Evolutionary conservation across 2,329 filamentous ascomycete species (phyloP).

Genomic region (Aspergillus niger): DNA sequence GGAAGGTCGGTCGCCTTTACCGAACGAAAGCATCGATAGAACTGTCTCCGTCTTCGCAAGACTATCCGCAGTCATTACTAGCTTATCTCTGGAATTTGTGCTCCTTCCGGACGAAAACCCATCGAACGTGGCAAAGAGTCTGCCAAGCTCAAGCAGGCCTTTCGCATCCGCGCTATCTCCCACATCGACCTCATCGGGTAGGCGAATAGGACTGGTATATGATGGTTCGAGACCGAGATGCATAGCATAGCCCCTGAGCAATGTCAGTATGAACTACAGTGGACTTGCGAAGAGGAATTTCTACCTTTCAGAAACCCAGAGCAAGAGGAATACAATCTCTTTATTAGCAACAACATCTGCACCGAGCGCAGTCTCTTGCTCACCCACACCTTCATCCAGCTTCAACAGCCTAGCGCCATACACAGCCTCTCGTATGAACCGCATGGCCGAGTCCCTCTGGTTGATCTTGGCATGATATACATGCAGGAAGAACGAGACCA

Average conservation of each 20-base stretch:
- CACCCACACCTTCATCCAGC: slow-evolving; percentile 19
- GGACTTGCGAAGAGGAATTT: neutral
- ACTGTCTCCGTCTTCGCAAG: slow-evolving; percentile 26
- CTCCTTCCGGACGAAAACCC: slow-evolving; percentile 17
- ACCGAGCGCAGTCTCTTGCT: neutral
- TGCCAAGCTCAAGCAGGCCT: slow-evolving; percentile 28
- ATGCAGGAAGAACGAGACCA: slow-evolving; percentile 36
- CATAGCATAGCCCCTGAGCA: slow-evolving; percentile 33
- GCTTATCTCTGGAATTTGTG: neutral
- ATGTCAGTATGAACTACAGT: neutral
- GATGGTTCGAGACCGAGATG: slow-evolving; percentile 33
- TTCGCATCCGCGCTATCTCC: slow-evolving; percentile 22
- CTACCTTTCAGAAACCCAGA: slow-evolving; percentile 37
- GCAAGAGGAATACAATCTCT: slow-evolving; percentile 29
- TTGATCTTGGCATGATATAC: slow-evolving; percentile 37
- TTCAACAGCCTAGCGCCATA: slow-evolving; percentile 25
- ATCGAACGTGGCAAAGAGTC: slow-evolving; percentile 30
- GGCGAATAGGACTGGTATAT: slow-evolving; percentile 18
- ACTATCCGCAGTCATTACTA: neutral
- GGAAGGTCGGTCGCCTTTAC: slow-evolving; percentile 15
- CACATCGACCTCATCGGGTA: slow-evolving; percentile 4
- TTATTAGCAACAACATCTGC: slow-evolving; percentile 27
- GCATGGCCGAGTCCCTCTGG: slow-evolving; percentile 30
- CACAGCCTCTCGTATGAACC: slow-evolving; percentile 35
- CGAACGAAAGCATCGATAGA: slow-evolving; percentile 22